Percentiles rank a stretch among this genome's conserved stretches.
Conservation (phyloP, 257 asterid genomes). For the Scutellaria barbata region DNA sequence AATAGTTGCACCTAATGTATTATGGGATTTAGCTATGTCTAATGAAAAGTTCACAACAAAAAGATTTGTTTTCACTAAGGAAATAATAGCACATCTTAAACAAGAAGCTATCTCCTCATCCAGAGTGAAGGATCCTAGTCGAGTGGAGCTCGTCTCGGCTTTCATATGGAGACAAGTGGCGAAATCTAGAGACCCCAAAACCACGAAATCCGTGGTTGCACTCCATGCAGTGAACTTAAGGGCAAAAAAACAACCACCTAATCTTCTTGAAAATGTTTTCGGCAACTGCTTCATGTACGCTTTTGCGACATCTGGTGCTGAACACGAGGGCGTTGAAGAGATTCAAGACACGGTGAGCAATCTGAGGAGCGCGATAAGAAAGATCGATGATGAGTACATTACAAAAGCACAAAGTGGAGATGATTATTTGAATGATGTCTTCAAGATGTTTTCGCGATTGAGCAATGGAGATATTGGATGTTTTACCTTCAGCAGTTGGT, state of each 20-base stretch:
- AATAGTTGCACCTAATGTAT: constrained; percentile 5
- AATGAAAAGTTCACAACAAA: neutral
- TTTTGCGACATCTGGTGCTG: too few species aligned
- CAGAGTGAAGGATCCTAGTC: constrained; percentile 42
- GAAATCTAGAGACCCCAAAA: neutral
- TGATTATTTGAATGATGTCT: neutral
- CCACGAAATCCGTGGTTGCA: neutral
- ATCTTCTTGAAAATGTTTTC: constrained; percentile 4
- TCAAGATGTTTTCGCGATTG: neutral
- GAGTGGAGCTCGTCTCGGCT: constrained; percentile 56
- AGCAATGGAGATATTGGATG: neutral
- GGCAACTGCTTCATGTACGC: constrained; percentile 30
- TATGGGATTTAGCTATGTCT: neutral
- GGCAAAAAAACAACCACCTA: constrained; percentile 30
- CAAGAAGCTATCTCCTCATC: neutral
- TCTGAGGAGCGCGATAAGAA: constrained; percentile 8
- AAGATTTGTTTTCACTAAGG: constrained; percentile 43
- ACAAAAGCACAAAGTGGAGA: neutral
- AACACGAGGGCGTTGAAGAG: too few species aligned
- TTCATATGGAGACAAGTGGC: constrained; percentile 43
- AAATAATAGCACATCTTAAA: constrained; percentile 29
- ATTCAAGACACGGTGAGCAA: neutral
- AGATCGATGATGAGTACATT: constrained; percentile 13
- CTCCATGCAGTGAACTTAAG: constrained; percentile 44
- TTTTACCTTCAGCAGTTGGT: constrained; percentile 53